A percentile compares a stretch with the other conserved stretches of the same genome.
These are phyloP conservation scores for Chamaecrista fasciculata DNA, from an alignment of 306 rosid species.

Conservation along the genomic window DNA sequence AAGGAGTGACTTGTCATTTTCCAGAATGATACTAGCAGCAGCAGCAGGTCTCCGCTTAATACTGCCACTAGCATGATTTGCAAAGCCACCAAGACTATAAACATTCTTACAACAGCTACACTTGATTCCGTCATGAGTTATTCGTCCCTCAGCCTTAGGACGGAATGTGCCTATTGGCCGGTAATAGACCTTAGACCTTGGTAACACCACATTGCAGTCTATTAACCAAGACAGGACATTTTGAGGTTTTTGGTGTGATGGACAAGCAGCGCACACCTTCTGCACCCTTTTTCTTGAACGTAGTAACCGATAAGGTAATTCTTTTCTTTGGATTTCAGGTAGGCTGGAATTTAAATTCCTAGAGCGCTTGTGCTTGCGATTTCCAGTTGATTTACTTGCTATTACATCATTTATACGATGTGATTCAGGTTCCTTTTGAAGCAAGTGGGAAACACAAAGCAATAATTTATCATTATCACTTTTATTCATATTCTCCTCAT, in stretches of 20 bases:
- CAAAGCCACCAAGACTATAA: conserved; percentile 50
- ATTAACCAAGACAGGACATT: conserved; percentile 80
- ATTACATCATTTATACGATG: conserved; percentile 12
- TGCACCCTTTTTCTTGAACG: conserved; percentile 63
- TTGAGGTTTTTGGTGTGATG: conserved; percentile 53
- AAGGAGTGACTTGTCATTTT: conserved; percentile 71
- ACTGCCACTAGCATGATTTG: conserved; percentile 52
- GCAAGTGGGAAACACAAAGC: conserved; percentile 32
- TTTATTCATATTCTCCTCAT: conserved; percentile 31
- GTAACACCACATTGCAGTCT: conserved; percentile 58
- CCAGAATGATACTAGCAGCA: conserved; percentile 56
- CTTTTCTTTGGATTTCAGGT: conserved; percentile 33
- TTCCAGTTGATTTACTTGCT: conserved; percentile 26
- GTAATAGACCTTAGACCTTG: conserved; percentile 67
- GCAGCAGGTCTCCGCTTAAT: conserved; percentile 45
- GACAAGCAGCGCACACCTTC: conserved; percentile 35
- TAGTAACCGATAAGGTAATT: conserved; percentile 33
- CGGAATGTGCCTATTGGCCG: conserved; percentile 23
- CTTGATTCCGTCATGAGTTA: conserved; percentile 71
- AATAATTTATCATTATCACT: conserved; percentile 23
- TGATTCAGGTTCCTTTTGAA: conserved; percentile 35
- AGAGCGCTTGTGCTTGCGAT: conserved; percentile 27
- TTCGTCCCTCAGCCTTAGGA: conserved; percentile 48
- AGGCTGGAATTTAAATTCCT: conserved; percentile 29
- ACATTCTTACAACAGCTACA: conserved; percentile 64